Evolutionary conservation across 352 stramenopile genomes (phyloP).

Genomic region (Pythium grandisporangium): DNA sequence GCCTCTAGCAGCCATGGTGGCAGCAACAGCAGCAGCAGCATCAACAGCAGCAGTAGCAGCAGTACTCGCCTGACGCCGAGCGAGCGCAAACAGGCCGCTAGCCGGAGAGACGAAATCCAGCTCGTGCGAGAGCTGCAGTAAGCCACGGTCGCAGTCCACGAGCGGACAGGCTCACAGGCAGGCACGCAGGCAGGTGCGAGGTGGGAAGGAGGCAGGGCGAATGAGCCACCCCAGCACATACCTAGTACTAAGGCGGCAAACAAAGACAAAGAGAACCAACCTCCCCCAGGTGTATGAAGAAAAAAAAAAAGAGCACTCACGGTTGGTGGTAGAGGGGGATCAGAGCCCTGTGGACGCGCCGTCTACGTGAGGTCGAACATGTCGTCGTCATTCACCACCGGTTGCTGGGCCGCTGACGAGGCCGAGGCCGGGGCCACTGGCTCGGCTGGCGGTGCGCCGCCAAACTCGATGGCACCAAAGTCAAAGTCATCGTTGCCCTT

Average conservation of each 20-base stretch:
- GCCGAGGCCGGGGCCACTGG: constrained; percentile 5
- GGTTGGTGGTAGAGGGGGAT: no score
- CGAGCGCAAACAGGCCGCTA: constrained; percentile 34
- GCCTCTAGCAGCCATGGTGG: background rate
- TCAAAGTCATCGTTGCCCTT: constrained; percentile 61
- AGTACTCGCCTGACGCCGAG: constrained; percentile 14
- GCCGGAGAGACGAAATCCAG: constrained; percentile 40
- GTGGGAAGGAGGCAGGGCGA: no score
- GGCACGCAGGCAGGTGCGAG: no score
- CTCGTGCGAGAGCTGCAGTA: constrained; percentile 43
- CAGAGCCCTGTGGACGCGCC: no score
- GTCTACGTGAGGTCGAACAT: constrained; percentile 68
- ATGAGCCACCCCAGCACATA: no score
- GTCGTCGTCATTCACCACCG: constrained; percentile 41
- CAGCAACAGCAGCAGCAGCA: constrained; percentile 1
- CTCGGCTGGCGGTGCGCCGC: constrained; percentile 9
- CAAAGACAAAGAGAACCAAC: no score
- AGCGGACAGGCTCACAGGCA: no score
- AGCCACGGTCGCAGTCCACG: no score
- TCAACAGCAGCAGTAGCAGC: constrained; percentile 7
- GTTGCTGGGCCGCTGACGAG: constrained; percentile 8
- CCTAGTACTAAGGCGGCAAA: no score
- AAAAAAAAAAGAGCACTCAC: no score
- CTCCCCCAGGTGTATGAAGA: no score
- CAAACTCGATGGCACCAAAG: constrained; percentile 57